Conservation (phyloP, 2,329 filamentous ascomycete genomes). For the Chaetoscypha palmicola region DNA sequence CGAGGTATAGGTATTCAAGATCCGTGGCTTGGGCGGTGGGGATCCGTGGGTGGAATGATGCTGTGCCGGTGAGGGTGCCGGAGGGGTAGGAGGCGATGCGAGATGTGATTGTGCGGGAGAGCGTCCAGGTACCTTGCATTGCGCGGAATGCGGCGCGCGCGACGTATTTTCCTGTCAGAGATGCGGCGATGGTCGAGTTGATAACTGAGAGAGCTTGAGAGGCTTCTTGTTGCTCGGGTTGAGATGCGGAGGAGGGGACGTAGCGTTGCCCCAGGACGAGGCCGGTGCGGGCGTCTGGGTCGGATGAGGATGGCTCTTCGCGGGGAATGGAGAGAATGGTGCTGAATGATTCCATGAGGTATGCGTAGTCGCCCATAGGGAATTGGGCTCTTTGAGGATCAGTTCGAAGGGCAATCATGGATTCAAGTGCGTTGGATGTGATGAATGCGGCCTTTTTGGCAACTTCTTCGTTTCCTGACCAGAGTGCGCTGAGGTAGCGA, state of each 20-base stretch:
- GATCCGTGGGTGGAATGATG: conserved; percentile 55
- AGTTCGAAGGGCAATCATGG: conserved; percentile 26
- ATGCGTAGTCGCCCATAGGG: conserved; percentile 76
- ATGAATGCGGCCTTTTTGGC: conserved; percentile 23
- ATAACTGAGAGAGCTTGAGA: conserved; percentile 34
- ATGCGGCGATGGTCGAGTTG: conserved; percentile 15
- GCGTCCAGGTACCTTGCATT: conserved; percentile 62
- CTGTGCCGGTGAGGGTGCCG: conserved; percentile 58
- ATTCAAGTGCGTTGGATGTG: conserved; percentile 19
- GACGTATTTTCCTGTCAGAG: conserved; percentile 41
- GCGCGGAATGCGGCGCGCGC: conserved; percentile 62
- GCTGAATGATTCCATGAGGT: conserved; percentile 65
- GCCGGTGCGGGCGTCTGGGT: conserved; percentile 32
- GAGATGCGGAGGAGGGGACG: conserved; percentile 34
- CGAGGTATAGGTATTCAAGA: conserved; percentile 58
- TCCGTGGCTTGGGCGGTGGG: conserved; percentile 43
- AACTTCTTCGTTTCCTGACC: conserved; percentile 35
- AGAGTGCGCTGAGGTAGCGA: conserved; percentile 55
- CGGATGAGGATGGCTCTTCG: conserved; percentile 29
- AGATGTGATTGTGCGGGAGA: conserved; percentile 51
- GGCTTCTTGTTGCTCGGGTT: conserved; percentile 39
- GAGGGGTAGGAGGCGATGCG: conserved; percentile 51
- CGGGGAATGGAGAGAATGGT: conserved; percentile 47
- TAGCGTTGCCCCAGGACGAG: conserved; percentile 41
- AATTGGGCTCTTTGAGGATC: conserved; percentile 53